Conservation (phyloP, 2,329 filamentous ascomycete genomes). For the Sphaceloma murrayae region DNA sequence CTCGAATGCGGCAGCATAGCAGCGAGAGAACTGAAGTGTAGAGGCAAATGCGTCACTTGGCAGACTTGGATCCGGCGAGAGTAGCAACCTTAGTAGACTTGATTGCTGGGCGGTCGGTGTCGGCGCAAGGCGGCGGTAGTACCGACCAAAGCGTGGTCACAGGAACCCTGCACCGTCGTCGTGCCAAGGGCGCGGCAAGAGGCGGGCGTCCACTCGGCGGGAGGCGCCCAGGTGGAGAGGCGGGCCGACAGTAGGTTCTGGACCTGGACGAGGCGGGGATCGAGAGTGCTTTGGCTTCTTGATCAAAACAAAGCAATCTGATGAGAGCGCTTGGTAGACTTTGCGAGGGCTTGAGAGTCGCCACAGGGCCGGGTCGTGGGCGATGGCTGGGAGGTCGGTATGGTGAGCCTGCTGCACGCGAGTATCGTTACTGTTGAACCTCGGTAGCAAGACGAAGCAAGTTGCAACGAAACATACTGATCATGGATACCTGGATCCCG, state of each 20-base stretch:
- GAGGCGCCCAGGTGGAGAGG: neutral
- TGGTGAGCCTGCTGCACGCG: too few species aligned
- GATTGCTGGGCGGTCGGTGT: slow-evolving; percentile 7
- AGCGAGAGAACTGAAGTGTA: neutral
- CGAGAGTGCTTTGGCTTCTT: neutral
- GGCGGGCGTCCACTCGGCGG: slow-evolving; percentile 1
- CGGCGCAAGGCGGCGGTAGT: too few species aligned
- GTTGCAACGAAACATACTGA: neutral
- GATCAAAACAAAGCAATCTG: slow-evolving; percentile 2
- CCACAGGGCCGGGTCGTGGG: slow-evolving; percentile 2
- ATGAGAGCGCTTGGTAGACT: slow-evolving; percentile 4
- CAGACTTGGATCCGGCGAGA: neutral
- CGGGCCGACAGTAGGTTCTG: slow-evolving; percentile 4
- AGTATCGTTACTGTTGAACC: too few species aligned
- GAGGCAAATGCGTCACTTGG: slow-evolving; percentile 4
- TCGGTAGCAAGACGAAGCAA: neutral
- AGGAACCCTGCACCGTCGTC: neutral
- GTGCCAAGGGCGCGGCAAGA: slow-evolving; percentile 10
- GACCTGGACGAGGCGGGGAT: neutral
- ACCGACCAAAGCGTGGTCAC: neutral
- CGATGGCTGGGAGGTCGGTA: neutral
- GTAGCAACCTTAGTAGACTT: slow-evolving; percentile 1
- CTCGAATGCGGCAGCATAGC: neutral
- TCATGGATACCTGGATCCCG: too few species aligned
- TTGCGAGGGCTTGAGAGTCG: slow-evolving; percentile 10